phyloP scores from a whole-genome alignment of 1,284 basidiomycete species.

The Marasmius oreades region DNA sequence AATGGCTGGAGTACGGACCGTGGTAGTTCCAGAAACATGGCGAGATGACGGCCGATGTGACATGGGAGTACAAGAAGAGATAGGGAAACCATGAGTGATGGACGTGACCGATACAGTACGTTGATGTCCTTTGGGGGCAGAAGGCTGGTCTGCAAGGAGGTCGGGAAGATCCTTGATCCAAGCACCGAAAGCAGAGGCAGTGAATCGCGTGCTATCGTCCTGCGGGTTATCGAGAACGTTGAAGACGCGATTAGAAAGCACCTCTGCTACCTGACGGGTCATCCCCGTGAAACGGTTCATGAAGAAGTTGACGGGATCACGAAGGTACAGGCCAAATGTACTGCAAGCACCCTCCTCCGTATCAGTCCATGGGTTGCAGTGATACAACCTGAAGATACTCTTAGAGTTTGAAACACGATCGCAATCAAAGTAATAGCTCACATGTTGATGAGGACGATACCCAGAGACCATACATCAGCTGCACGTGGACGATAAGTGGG shows the following conservation, averaged over 20 bases:
- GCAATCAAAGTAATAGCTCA: conserved; percentile 33
- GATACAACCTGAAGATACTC: conserved; percentile 75
- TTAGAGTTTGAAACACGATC: conserved; percentile 12
- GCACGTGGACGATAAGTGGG: conserved; percentile 91
- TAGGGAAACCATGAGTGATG: conserved; percentile 56
- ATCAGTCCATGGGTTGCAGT: conserved; percentile 98
- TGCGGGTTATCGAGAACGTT: conserved; percentile 68
- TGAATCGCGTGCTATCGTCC: conserved; percentile 60
- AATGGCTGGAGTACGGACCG: conserved; percentile 44
- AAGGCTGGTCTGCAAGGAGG: conserved; percentile 48
- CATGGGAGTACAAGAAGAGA: conserved; percentile 57
- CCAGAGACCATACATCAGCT: conserved; percentile 98
- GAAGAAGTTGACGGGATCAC: conserved; percentile 82
- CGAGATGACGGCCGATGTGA: conserved; percentile 68
- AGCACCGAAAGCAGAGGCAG: conserved; percentile 79
- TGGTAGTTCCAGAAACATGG: conserved; percentile 42
- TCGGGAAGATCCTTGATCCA: conserved; percentile 84
- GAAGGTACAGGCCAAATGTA: conserved; percentile 83
- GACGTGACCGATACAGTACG: conserved; percentile 53
- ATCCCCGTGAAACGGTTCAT: conserved; percentile 91
- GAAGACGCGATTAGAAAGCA: conserved; percentile 84
- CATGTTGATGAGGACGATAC: conserved; percentile 98
- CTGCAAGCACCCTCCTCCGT: conserved; percentile 74
- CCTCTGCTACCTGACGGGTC: conserved; percentile 82
- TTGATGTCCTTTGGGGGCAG: conserved; percentile 36